phyloP scores from a whole-genome alignment of 2,329 filamentous ascomycete genomes.

The Sclerotinia sclerotiorum region DNA sequence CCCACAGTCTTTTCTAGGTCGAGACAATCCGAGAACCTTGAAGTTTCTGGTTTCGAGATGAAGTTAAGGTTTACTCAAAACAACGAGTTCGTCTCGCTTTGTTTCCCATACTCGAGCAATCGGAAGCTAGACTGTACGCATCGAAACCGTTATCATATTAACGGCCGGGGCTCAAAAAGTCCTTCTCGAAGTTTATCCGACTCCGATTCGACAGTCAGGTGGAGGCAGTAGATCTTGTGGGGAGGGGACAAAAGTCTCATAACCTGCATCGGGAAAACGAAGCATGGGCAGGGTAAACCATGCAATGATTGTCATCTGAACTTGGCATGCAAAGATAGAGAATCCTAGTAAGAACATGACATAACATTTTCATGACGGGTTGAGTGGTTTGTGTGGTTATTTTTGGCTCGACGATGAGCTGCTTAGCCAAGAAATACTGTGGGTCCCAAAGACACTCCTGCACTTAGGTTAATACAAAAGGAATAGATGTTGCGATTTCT shows the following conservation, averaged over 20 bases:
- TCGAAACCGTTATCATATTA: conserved; percentile 17
- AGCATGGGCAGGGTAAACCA: conserved; percentile 10
- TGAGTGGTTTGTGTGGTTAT: conserved; percentile 4
- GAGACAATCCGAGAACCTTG: neutral
- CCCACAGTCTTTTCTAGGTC: neutral
- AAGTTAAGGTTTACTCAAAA: conserved; percentile 9
- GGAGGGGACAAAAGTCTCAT: conserved; percentile 7
- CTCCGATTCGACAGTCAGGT: conserved; percentile 7
- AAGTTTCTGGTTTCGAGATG: neutral
- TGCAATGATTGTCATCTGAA: conserved; percentile 18
- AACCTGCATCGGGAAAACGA: conserved; percentile 4
- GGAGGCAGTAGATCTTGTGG: conserved; percentile 21
- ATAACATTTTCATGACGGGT: neutral
- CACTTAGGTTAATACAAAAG: neutral
- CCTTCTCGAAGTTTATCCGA: conserved; percentile 19
- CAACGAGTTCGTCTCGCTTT: conserved; percentile 9
- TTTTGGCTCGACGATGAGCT: conserved; percentile 11
- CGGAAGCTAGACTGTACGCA: conserved; percentile 6
- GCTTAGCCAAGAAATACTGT: conserved; percentile 1
- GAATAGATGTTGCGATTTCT: neutral
- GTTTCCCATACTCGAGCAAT: conserved; percentile 4
- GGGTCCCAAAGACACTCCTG: conserved; percentile 1
- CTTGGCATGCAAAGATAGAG: conserved; percentile 8
- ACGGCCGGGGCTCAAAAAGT: conserved; percentile 9
- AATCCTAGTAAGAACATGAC: conserved; percentile 1